phyloP scores from a whole-genome alignment of 371 early-diverging fungal species.

The Rozella allomycis region DNA sequence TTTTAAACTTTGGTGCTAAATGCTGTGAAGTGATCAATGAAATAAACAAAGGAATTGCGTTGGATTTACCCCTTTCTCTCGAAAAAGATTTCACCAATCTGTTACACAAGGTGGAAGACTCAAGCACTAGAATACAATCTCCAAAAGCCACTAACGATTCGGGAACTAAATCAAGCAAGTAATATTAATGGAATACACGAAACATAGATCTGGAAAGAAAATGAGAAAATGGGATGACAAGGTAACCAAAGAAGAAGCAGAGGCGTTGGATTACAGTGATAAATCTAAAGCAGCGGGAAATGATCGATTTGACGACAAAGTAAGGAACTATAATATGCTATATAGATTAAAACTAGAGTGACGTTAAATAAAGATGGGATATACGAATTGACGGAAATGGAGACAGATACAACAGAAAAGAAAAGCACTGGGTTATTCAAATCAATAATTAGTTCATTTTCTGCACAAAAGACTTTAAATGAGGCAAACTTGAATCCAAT shows the following conservation, averaged over 20 bases:
- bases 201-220: not conserved
- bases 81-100: conserved; percentile 10
- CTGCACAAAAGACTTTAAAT: conserved; percentile 36
- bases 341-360: conserved; percentile 28
- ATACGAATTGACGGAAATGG: not conserved
- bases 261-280: conserved; percentile 1
- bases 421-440: conserved; percentile 1
- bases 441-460: conserved; percentile 26
- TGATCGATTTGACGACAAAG: conserved; percentile 4
- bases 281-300: conserved; percentile 1
- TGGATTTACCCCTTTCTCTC: too few relatives aligned
- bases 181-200: not conserved
- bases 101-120: conserved; percentile 3
- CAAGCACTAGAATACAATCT: conserved; percentile 13
- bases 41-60: not conserved
- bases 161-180: not conserved
- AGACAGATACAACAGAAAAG: not conserved
- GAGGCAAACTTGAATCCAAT: conserved; percentile 42
- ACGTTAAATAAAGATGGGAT: conserved; percentile 7
- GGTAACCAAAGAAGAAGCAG: not conserved
- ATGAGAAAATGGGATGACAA: not conserved
- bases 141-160: not conserved
- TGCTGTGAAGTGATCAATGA: conserved; percentile 1
- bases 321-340: conserved; percentile 41
- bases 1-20: conserved; percentile 20